Conservation (phyloP, 1,284 basidiomycete species). For the Inonotus hispidus region DNA sequence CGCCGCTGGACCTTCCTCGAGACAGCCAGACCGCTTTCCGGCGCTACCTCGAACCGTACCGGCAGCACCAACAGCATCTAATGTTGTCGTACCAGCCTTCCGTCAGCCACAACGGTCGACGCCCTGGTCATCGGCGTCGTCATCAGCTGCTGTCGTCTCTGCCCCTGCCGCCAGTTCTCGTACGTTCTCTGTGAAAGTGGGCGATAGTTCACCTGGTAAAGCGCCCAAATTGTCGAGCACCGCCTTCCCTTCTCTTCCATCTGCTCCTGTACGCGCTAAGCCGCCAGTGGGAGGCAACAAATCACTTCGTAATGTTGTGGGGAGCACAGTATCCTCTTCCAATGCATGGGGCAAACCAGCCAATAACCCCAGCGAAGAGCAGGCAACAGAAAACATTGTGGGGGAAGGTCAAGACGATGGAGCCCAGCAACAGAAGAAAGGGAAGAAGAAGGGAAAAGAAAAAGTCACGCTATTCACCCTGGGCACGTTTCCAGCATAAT, state of each 20-base stretch:
- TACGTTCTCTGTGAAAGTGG: background rate
- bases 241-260: slow-evolving; percentile 70
- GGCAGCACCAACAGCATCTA: slow-evolving; percentile 28
- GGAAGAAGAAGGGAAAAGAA: slow-evolving; percentile 74
- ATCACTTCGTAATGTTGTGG: slow-evolving; percentile 68
- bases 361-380: slow-evolving; percentile 17
- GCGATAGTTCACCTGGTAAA: background rate
- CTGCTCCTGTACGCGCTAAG: slow-evolving; percentile 37
- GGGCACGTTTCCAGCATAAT: slow-evolving; percentile 22
- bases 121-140: slow-evolving; percentile 44
- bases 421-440: slow-evolving; percentile 31
- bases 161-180: slow-evolving; percentile 35
- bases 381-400: slow-evolving; percentile 20
- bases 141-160: slow-evolving; percentile 7
- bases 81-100: slow-evolving; percentile 30
- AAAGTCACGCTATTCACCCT: slow-evolving; percentile 78
- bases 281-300: slow-evolving; percentile 58
- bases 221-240: slow-evolving; percentile 39
- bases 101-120: slow-evolving; percentile 47
- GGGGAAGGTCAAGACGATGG: slow-evolving; percentile 20
- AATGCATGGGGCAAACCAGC: slow-evolving; percentile 45
- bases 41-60: slow-evolving; percentile 30
- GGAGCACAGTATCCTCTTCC: slow-evolving; percentile 40
- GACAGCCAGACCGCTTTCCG: slow-evolving; percentile 41
- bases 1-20: slow-evolving; percentile 26